phyloP scores from a whole-genome alignment of 768 basidiomycete species.

The Cystoderma amianthinum region DNA sequence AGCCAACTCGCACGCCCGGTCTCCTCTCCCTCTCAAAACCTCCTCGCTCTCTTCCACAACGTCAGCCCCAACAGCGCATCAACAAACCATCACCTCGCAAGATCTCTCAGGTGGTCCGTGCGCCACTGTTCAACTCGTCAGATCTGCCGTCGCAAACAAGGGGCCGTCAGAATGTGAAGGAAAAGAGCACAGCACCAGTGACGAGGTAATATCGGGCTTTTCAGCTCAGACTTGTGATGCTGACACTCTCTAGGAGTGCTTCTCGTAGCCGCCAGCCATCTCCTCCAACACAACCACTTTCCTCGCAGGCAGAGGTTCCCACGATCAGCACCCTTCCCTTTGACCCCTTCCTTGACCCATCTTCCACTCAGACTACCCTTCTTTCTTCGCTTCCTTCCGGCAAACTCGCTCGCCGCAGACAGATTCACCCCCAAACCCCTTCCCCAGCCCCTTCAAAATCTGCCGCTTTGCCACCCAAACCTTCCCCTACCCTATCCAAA shows the following conservation, averaged over 20 bases:
- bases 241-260: constrained; percentile 27
- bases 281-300: constrained; percentile 22
- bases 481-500: constrained; percentile 29
- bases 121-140: constrained; percentile 13
- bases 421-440: constrained; percentile 14
- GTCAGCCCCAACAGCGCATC: constrained; percentile 17
- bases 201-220: too few species aligned
- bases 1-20: constrained; percentile 69
- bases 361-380: constrained; percentile 22
- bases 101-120: constrained; percentile 18
- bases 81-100: constrained; percentile 21
- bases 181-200: constrained; percentile 11
- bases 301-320: constrained; percentile 66
- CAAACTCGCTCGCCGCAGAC: constrained; percentile 55
- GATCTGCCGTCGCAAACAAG: constrained; percentile 16
- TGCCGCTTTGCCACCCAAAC: constrained; percentile 24
- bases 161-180: constrained; percentile 16
- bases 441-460: constrained; percentile 13
- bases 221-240: too few species aligned
- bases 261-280: constrained; percentile 59
- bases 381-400: constrained; percentile 42
- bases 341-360: constrained; percentile 33
- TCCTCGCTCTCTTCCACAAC: constrained; percentile 16
- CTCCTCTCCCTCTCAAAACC: constrained; percentile 67
- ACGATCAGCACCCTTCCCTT: constrained; percentile 36